phyloP scores from a whole-genome alignment of 208 protist genomes.

The Trichomonas vaginalis region DNA sequence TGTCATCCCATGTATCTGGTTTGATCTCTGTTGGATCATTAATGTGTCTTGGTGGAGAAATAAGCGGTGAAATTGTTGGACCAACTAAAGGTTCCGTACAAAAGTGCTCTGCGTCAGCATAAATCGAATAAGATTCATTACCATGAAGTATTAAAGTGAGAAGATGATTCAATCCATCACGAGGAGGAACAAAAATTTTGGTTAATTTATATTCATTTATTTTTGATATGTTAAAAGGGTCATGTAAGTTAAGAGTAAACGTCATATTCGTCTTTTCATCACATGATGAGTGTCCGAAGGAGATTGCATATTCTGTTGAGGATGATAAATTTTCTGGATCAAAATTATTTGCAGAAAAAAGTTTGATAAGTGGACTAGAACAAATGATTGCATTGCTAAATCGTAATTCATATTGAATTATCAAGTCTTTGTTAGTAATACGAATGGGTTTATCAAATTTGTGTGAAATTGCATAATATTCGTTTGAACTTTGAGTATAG shows the following conservation, averaged over 20 bases:
- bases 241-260: slow-evolving; percentile 30
- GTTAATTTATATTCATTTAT: slow-evolving; percentile 20
- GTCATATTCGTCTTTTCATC: slow-evolving; percentile 27
- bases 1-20: slow-evolving; percentile 34
- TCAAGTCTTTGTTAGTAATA: neutral
- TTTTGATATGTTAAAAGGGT: neutral
- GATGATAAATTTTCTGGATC: neutral
- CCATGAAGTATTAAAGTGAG: slow-evolving; percentile 26
- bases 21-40: slow-evolving; percentile 22
- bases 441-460: slow-evolving; percentile 5
- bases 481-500: neutral
- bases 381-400: slow-evolving; percentile 27
- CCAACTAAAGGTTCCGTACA: neutral
- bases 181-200: neutral
- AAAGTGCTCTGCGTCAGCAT: slow-evolving; percentile 27
- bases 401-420: slow-evolving; percentile 34
- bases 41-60: slow-evolving; percentile 16
- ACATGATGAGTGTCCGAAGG: slow-evolving; percentile 45
- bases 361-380: slow-evolving; percentile 25
- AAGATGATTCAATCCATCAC: slow-evolving; percentile 29
- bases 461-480: slow-evolving; percentile 4
- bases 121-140: slow-evolving; percentile 28
- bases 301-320: slow-evolving; percentile 35
- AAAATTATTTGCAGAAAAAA: neutral
- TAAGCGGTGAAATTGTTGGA: neutral